Percentiles rank a stretch among this genome's conserved stretches.
phyloP scores from a whole-genome alignment of 208 protist genomes.

The Leishmania guyanensis region DNA sequence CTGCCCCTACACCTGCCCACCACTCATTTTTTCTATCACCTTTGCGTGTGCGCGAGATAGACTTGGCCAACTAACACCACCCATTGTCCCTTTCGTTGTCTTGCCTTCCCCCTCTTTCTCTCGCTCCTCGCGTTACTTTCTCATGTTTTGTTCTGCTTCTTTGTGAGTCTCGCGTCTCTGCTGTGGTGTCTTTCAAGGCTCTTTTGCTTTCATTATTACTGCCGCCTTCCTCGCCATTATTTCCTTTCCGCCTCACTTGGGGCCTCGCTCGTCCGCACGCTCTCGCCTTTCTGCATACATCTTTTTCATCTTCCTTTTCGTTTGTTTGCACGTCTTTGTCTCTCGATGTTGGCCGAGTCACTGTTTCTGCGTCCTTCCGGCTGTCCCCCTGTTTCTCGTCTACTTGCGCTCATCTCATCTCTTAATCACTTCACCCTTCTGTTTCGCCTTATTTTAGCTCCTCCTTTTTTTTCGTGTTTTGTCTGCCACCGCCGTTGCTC shows the following conservation, averaged over 20 bases:
- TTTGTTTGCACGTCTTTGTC: neutral
- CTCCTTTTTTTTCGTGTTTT: neutral
- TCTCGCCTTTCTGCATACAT: neutral
- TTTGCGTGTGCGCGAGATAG: neutral
- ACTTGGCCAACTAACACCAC: neutral
- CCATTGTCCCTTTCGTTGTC: neutral
- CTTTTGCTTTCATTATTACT: neutral
- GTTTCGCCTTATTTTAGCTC: neutral
- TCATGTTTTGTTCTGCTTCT: neutral
- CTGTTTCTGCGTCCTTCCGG: conserved; percentile 5
- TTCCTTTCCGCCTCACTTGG: too few relatives aligned
- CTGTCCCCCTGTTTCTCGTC: conserved; percentile 2
- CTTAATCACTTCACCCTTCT: neutral
- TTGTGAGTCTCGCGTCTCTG: neutral
- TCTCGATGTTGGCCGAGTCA: conserved; percentile 4
- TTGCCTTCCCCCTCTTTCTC: neutral
- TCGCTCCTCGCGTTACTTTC: neutral
- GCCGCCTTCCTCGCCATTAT: neutral
- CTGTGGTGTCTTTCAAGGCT: neutral
- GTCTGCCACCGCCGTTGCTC: neutral
- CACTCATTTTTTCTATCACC: neutral
- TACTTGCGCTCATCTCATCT: neutral
- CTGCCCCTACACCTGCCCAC: neutral
- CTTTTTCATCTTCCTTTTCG: conserved; percentile 13
- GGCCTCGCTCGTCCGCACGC: neutral